These are phyloP conservation scores for Phytophthora ohioensis DNA, from an alignment of 352 stramenopile species.

Conservation along the genomic window DNA sequence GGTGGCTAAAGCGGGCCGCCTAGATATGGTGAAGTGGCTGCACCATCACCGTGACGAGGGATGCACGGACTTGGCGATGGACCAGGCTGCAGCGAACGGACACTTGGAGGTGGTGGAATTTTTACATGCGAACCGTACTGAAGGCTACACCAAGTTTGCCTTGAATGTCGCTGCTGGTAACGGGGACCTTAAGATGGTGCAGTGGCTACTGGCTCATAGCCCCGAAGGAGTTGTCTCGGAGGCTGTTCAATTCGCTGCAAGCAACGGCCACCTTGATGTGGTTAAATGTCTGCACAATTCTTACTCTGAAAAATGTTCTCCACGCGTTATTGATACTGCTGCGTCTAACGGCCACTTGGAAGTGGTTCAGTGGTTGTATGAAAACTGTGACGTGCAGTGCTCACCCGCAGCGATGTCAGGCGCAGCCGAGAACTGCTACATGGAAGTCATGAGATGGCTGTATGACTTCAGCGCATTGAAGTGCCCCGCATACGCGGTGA, in stretches of 20 bases:
- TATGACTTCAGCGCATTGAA: neutral
- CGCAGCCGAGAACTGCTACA: constrained; percentile 16
- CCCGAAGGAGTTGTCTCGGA: constrained; percentile 12
- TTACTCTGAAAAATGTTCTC: constrained; percentile 9
- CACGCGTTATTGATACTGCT: constrained; percentile 4
- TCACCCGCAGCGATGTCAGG: constrained; percentile 4
- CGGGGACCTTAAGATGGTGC: constrained; percentile 17
- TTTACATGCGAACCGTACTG: constrained; percentile 15
- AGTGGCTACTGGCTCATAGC: constrained; percentile 16
- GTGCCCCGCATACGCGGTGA: constrained; percentile 5
- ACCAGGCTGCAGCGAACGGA: constrained; percentile 20
- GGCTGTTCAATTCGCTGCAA: constrained; percentile 12
- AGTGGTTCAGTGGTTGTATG: constrained; percentile 17
- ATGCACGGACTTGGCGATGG: constrained; percentile 21
- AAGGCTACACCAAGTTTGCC: constrained; percentile 26
- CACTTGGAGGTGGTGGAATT: constrained; percentile 23
- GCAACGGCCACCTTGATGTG: constrained; percentile 10
- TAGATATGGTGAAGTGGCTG: constrained; percentile 26
- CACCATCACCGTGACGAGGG: constrained; percentile 17
- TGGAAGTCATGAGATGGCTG: constrained; percentile 19
- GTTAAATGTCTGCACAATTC: constrained; percentile 7
- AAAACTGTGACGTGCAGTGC: constrained; percentile 5
- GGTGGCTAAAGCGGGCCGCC: constrained; percentile 6
- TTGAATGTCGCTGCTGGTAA: constrained; percentile 17
- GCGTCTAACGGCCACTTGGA: constrained; percentile 15